phyloP scores from a whole-genome alignment of 805 yeast species.

The Myxozyma sirexii region DNA sequence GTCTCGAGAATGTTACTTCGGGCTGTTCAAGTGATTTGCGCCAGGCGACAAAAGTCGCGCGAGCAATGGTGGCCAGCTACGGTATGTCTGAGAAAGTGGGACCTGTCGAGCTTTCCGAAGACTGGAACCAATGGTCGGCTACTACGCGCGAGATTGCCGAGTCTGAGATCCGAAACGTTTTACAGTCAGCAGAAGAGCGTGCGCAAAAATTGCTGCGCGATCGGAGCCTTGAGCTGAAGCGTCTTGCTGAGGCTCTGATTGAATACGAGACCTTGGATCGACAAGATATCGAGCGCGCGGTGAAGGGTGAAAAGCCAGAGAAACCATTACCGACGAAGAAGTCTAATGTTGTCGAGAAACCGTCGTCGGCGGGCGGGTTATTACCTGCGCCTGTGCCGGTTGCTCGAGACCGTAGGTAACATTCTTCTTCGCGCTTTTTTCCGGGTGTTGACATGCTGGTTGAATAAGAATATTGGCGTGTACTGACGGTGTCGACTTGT shows the following conservation, averaged over 20 bases:
- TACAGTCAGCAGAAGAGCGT: constrained; percentile 76
- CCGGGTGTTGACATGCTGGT: too few relatives aligned
- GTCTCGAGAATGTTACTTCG: constrained; percentile 87
- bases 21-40: constrained; percentile 93
- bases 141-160: constrained; percentile 87
- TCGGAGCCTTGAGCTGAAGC: constrained; percentile 68
- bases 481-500: background rate
- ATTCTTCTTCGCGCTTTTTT: background rate
- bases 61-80: constrained; percentile 94
- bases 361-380: constrained; percentile 7
- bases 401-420: background rate
- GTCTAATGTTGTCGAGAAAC: constrained; percentile 1
- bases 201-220: constrained; percentile 68
- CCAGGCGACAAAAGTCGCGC: constrained; percentile 87
- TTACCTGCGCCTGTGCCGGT: constrained; percentile 12
- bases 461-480: background rate
- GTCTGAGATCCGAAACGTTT: constrained; percentile 77
- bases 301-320: constrained; percentile 64
- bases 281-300: constrained; percentile 85
- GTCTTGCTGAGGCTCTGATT: constrained; percentile 88
- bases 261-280: constrained; percentile 94
- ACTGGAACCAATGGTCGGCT: constrained; percentile 95
- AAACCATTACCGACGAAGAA: constrained; percentile 16
- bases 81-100: constrained; percentile 97
- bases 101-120: constrained; percentile 84